Conservation (phyloP, 78 protist species). For the Pigoraptor vietnamica region DNA sequence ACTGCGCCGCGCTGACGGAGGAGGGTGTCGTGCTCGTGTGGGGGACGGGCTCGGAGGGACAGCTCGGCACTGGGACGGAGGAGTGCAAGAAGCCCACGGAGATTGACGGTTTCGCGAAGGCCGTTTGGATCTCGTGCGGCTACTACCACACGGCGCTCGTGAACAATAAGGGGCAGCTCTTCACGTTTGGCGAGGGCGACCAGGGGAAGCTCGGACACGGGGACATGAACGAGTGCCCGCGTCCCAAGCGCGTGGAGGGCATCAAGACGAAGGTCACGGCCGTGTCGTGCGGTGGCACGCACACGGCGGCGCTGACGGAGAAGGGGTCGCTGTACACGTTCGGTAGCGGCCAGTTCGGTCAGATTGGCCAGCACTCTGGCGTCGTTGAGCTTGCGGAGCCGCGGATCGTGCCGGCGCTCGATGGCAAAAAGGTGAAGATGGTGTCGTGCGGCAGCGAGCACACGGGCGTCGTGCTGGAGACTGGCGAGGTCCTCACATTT, state of each 20-base stretch:
- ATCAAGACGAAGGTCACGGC: not conserved
- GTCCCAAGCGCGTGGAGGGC: not conserved
- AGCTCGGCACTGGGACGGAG: not conserved
- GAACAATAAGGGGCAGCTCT: not conserved
- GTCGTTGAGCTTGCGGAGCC: not conserved
- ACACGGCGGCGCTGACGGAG: not conserved
- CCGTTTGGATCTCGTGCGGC: not conserved
- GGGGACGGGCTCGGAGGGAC: not conserved
- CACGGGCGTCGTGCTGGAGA: not conserved
- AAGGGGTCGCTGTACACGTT: not conserved
- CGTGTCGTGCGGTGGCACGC: slow-evolving; percentile 29
- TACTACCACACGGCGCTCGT: not conserved
- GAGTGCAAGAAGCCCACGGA: not conserved
- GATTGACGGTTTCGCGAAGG: not conserved
- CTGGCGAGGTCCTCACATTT: slow-evolving; percentile 6
- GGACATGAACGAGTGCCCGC: not conserved
- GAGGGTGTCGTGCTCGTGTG: not conserved
- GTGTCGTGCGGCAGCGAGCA: slow-evolving; percentile 10
- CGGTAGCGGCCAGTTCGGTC: slow-evolving; percentile 27
- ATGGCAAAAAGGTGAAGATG: not conserved
- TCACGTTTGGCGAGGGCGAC: slow-evolving; percentile 24
- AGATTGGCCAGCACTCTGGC: slow-evolving; percentile 18
- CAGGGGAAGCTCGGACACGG: not conserved
- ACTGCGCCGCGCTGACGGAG: not conserved
- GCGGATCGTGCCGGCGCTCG: not conserved